phyloP scores from a whole-genome alignment of 2,329 filamentous ascomycete species.

The Penicillium psychrosexuale region DNA sequence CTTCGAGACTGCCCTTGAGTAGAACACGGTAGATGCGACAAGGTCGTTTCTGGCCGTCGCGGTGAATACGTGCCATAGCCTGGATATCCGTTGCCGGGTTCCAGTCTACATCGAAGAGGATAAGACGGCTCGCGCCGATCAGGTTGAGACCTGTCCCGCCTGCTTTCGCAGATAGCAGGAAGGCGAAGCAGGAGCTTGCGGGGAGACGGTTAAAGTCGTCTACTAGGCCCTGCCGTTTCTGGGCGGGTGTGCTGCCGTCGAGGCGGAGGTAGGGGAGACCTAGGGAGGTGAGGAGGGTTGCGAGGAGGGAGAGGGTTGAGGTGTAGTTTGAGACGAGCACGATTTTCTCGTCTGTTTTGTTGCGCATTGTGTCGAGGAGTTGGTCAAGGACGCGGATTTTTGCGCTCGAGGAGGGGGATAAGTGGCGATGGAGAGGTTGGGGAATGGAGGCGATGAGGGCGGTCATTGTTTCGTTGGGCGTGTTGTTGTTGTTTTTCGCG shows the following conservation, averaged over 20 bases:
- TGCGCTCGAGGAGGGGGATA: conserved; percentile 57
- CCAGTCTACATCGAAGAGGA: conserved; percentile 74
- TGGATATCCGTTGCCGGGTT: conserved; percentile 71
- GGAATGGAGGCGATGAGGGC: conserved; percentile 55
- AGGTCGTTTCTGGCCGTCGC: conserved; percentile 66
- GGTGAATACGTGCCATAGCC: conserved; percentile 71
- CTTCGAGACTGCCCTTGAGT: conserved; percentile 66
- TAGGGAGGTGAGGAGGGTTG: conserved; percentile 58
- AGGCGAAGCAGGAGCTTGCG: conserved; percentile 60
- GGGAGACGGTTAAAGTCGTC: conserved; percentile 65
- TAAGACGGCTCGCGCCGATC: conserved; percentile 65
- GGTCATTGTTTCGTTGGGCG: conserved; percentile 47
- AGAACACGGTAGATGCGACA: conserved; percentile 69
- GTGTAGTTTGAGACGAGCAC: conserved; percentile 76
- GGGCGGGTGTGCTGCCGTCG: conserved; percentile 63
- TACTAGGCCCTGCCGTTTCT: conserved; percentile 65
- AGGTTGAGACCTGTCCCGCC: conserved; percentile 69
- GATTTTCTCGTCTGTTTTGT: conserved; percentile 64
- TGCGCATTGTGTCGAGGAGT: conserved; percentile 59
- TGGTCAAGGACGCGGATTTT: conserved; percentile 67
- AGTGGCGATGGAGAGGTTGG: conserved; percentile 51
- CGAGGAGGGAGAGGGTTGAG: conserved; percentile 66
- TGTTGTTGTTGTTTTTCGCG: conserved; percentile 48
- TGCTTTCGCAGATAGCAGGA: conserved; percentile 69
- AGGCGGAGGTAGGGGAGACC: conserved; percentile 64